These are phyloP conservation scores for Bipolaris zeicola DNA, from an alignment of 2,329 filamentous ascomycete species.

Conservation along the genomic window DNA sequence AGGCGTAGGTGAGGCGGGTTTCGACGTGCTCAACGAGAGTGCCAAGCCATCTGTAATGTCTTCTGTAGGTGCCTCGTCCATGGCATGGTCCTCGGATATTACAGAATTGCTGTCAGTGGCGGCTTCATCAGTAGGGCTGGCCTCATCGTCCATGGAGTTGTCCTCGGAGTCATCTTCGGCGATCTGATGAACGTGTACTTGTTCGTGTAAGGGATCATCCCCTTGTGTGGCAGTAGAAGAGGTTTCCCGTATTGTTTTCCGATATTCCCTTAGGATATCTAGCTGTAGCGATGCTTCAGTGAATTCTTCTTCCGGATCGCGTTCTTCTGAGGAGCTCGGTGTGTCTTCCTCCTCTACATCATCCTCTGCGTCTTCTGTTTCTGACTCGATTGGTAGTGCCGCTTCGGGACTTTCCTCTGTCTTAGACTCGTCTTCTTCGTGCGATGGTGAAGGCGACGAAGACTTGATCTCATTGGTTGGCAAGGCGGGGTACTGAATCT, in stretches of 20 bases:
- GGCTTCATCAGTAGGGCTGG: not conserved
- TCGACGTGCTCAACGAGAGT: conserved; percentile 26
- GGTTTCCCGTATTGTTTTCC: conserved; percentile 8
- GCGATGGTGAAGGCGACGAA: not conserved
- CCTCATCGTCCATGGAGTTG: not conserved
- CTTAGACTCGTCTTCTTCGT: conserved; percentile 5
- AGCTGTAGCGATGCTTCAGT: conserved; percentile 43
- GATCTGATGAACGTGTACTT: not conserved
- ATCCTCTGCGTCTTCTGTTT: not conserved
- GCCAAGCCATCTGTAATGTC: conserved; percentile 43
- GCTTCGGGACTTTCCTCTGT: not conserved
- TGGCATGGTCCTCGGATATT: not conserved
- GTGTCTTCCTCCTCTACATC: not conserved
- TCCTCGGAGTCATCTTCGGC: not conserved
- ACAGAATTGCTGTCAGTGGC: not conserved
- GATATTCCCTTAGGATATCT: conserved; percentile 33
- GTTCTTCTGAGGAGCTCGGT: not conserved
- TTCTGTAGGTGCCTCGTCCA: conserved; percentile 3
- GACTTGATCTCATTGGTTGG: conserved; percentile 1
- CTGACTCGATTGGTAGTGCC: not conserved
- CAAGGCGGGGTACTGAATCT: conserved; percentile 22
- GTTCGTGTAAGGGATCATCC: not conserved
- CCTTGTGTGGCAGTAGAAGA: not conserved
- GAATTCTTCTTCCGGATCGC: conserved; percentile 25
- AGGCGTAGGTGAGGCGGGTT: conserved; percentile 20